Evolutionary conservation across 148 eudicot genomes (phyloP), one percentile per base, ranked within the genome.

Genomic region (Mesembryanthemum crystallinum): DNA sequence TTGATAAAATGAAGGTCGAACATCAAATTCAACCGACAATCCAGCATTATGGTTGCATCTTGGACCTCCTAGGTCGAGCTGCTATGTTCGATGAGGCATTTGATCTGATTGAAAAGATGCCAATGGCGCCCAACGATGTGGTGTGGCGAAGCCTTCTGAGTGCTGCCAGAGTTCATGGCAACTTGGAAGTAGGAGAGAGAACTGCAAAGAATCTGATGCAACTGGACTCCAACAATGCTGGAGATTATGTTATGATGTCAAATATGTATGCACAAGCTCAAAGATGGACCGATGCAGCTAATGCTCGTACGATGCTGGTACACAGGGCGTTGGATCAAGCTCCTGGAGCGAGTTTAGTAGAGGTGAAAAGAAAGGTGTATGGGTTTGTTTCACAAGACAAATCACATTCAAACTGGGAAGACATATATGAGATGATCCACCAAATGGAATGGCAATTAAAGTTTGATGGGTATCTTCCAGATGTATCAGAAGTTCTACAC

Each of bases 381-480:
- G 81, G 21, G 64, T 89, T 89, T 69, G 87, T 83, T 28, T 87
- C 90, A 18, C 87, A 86, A 45, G 93, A 87, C 58, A 82, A 28
- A 74, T 64, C 78, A 7, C 78, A 81, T 47, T 69, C 79, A 20
- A 76, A 73, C 8, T 70, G 84, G 63, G 67, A 72, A 13, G 90
- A 81, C 5, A 84, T 89, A 6, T 84, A 85, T 47, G 93, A 89
- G 74, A 87, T 79, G 89, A 72, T 89, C 43, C 80, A 80, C 72
- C 91, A 89, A 68, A 89, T 89, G 87, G 93, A 89, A 64, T 87
- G 93, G 93, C 93, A 89, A 79, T 64, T 89, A 76, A 87, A 74
- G 64, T 89, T 89, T 77, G 91, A 87, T 76, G 93, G 93, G 51
- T 89, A 89, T 76, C 24, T 64, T 0, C 79, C 91, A 30, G 91